These are phyloP conservation scores for Verticillium dahliae DNA, from an alignment of 2,329 filamentous ascomycete species.

Conservation along the genomic window DNA sequence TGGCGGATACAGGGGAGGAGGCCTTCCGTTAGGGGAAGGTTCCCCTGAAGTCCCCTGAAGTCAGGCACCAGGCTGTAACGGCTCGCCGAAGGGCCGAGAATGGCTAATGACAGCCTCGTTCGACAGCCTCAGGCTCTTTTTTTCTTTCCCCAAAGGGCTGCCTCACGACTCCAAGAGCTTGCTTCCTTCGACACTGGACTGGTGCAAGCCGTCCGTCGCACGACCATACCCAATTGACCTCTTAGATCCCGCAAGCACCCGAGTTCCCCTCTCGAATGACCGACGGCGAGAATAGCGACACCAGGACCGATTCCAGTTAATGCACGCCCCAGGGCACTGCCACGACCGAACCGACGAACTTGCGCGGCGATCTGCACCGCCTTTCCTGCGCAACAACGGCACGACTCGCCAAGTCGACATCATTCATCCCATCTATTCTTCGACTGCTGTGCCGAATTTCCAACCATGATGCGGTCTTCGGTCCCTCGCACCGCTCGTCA, in stretches of 20 bases:
- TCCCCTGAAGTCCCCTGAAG: neutral
- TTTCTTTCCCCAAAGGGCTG: neutral
- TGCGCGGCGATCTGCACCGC: neutral
- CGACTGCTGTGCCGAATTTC: neutral
- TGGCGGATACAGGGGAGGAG: neutral
- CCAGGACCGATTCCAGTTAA: neutral
- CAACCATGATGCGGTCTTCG: slow-evolving; percentile 29
- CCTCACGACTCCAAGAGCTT: neutral
- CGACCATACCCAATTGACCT: neutral
- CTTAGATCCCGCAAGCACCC: neutral
- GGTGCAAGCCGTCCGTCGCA: neutral
- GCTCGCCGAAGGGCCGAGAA: neutral
- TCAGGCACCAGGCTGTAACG: neutral
- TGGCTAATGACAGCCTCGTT: neutral
- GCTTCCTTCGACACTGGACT: neutral
- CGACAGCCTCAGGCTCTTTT: neutral
- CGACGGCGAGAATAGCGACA: neutral
- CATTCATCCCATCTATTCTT: slow-evolving; percentile 1
- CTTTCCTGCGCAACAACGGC: neutral
- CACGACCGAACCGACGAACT: neutral
- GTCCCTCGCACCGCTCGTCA: slow-evolving; percentile 13
- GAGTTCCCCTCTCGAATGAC: neutral
- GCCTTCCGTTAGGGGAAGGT: neutral
- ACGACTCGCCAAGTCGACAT: slow-evolving; percentile 1
- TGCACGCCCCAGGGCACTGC: neutral